Base-by-base conservation (phyloP, 208 protist species). In the Crithidia sp. region DNA sequence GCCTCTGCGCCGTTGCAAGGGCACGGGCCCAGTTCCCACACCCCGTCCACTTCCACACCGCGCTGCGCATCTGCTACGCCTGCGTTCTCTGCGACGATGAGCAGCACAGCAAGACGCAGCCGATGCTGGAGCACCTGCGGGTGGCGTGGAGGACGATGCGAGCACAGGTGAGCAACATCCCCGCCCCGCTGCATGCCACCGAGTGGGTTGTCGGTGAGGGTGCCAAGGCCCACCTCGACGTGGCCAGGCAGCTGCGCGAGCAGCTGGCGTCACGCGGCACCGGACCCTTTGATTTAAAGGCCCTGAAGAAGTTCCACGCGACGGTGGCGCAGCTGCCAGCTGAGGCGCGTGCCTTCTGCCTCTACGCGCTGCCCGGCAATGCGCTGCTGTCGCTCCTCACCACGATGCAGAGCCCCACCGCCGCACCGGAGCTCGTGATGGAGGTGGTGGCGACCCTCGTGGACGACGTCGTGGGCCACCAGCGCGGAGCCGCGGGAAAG, bases 321-420 rank as follows among this genome's bases (percentile, higher is more conserved):
- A 79, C 43, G 41, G 67, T 59, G 1, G 16, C 28, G 28, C 60
- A 71, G 55, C 52, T 79, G 47, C 74, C 74, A n/a, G 44, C 6
- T 8, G 50, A 60, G 47, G 50, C 60, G 40, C 74, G 74, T 17
- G 67, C 74, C 40, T 79, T 74, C 53, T 79, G 67, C 61, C n/a
- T 79, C 49, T 67, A 74, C 74, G 74, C 62, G 12, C 50, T 79
- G 56, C 74, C 74, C 8, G 74, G 67, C 7, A 79, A 79, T n/a
- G 54, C 67, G 2, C 45, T 74, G 41, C 63, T 74, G 61, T 61
- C 67, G 14, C 61, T 66, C 14, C 74, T 74, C 16, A 39, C 54
- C 7, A 14, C 62, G 36, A 54, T 79, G 39, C 39, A 54, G 14
- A 49, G 68, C 45, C 16, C 65, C 12, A 17, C 65, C 6, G n/a